Evolutionary conservation across 1,284 basidiomycete species (phyloP), one percentile per base, ranked within the genome.

Genomic region (Rhodotorula sp.): DNA sequence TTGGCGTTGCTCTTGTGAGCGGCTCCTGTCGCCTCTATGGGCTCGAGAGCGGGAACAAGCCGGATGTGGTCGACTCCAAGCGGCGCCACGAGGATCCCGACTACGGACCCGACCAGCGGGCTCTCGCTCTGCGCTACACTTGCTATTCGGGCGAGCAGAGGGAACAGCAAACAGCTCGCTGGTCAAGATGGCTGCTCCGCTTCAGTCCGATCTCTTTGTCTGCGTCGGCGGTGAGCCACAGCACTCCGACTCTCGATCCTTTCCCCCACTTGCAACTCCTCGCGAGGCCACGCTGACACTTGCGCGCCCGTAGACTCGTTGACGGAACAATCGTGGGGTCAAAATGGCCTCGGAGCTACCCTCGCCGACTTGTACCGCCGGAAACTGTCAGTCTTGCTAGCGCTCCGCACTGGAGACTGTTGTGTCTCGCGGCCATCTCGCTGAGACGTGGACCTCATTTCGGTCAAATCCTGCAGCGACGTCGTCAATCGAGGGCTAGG

Each of bases 291-390:
- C 26, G 3, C 46, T 46, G 23, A 31, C 54, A 21, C 23, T 20
- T 39, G 12, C 49, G 14, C 39, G 6, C 60, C 0, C 21, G 16
- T 56, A 72, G 70, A 72, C 57, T 68, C 67, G 31, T 62, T 72
- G 46, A 72, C 70, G 5, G 70, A 72, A 29, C 48, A 65, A 26
- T 56, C 56, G 10, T 72, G 58, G 49, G 67, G 34, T 23, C 43
- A 66, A 23, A 21, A 51, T 3, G 70, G 70, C 15, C 67, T 72
- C 48, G 70, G 64, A 1, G 70, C 70, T 0, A 43, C 49, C 14
- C 59, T 72, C 64, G 54, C 64, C 3, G 31, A 62, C 43, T 31
- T 66, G 16, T 72, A 72, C 67, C 60, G 62, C 26, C 70, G 70
- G 39, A 58, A 59, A 39, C 51, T 68, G 69, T 70, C 2, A 26